Evolutionary conservation across 2,329 filamentous ascomycete genomes (phyloP).

Genomic region (Pyrenophora seminiperda): DNA sequence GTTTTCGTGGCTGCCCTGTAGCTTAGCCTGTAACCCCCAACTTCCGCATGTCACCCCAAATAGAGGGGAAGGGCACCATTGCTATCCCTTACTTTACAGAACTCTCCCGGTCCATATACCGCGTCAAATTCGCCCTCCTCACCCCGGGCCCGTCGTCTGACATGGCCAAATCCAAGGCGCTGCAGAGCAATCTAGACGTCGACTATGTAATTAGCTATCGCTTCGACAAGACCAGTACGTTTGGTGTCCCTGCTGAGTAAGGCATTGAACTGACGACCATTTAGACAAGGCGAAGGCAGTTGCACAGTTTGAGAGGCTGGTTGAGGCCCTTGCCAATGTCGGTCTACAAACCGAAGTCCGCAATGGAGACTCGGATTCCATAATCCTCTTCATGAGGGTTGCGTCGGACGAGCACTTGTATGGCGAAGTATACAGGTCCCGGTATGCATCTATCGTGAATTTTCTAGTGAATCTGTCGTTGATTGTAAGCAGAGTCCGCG

Average conservation of each 20-base stretch:
- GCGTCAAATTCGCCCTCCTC: constrained; percentile 27
- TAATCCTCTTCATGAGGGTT: constrained; percentile 83
- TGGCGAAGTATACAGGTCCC: constrained; percentile 81
- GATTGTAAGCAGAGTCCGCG: constrained; percentile 68
- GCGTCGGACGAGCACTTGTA: constrained; percentile 75
- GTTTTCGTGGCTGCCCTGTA: constrained; percentile 25
- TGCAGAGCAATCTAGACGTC: constrained; percentile 68
- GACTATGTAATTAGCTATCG: constrained; percentile 88
- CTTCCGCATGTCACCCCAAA: constrained; percentile 28
- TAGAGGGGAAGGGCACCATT: constrained; percentile 18
- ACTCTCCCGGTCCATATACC: constrained; percentile 24
- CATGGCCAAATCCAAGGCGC: constrained; percentile 48
- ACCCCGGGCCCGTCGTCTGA: constrained; percentile 24
- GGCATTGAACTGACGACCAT: constrained; percentile 15
- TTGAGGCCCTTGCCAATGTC: constrained; percentile 74
- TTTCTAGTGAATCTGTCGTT: neutral
- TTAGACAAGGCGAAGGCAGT: constrained; percentile 72
- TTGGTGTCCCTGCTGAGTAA: constrained; percentile 1
- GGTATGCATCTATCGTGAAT: constrained; percentile 51
- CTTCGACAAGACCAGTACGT: constrained; percentile 69
- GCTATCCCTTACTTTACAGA: constrained; percentile 27
- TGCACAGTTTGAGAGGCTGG: constrained; percentile 76
- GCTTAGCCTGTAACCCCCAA: constrained; percentile 33
- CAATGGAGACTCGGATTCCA: constrained; percentile 72
- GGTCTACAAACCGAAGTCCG: constrained; percentile 90